phyloP scores from a whole-genome alignment of 495 filamentous ascomycete species.

The Hypomontagnella submonticulosa region DNA sequence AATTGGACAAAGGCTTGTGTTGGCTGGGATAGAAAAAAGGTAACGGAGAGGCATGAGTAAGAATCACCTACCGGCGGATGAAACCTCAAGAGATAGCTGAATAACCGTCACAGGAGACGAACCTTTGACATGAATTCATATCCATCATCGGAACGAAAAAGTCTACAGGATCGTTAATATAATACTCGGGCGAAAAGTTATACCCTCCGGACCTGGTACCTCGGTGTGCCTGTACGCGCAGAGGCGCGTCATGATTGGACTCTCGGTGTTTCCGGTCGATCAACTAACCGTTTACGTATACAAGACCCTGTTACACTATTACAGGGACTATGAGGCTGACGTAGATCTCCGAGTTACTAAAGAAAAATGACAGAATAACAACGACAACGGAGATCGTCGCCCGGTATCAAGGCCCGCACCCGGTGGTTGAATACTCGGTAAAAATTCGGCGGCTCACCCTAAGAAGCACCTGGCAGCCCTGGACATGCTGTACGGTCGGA shows the following conservation, averaged over 20 bases:
- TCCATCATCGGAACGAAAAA: not conserved
- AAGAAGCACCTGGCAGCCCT: no score
- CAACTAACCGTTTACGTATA: conserved; percentile 25
- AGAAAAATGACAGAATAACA: conserved; percentile 9
- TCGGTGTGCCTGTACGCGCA: conserved; percentile 17
- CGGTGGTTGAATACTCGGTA: conserved; percentile 1
- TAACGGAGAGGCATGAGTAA: conserved; percentile 1
- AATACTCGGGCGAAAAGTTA: conserved; percentile 25
- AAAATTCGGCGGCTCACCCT: not conserved
- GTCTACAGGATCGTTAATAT: not conserved
- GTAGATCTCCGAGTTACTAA: conserved; percentile 13
- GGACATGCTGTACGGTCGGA: not conserved
- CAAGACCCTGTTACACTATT: conserved; percentile 1
- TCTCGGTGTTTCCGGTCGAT: conserved; percentile 38
- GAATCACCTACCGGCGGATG: not conserved
- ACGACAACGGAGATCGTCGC: not conserved
- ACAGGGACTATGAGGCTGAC: conserved; percentile 18
- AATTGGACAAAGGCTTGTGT: not conserved
- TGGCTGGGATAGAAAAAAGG: not conserved
- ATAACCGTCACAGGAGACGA: not conserved
- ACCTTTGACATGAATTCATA: no score
- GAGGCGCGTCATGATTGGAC: conserved; percentile 25
- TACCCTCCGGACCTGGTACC: conserved; percentile 2
- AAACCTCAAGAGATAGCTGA: not conserved
- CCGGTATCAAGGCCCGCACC: not conserved